Evolutionary conservation across 73 alveolate genomes (phyloP).

Genomic region (Paramecium biaurelia): DNA sequence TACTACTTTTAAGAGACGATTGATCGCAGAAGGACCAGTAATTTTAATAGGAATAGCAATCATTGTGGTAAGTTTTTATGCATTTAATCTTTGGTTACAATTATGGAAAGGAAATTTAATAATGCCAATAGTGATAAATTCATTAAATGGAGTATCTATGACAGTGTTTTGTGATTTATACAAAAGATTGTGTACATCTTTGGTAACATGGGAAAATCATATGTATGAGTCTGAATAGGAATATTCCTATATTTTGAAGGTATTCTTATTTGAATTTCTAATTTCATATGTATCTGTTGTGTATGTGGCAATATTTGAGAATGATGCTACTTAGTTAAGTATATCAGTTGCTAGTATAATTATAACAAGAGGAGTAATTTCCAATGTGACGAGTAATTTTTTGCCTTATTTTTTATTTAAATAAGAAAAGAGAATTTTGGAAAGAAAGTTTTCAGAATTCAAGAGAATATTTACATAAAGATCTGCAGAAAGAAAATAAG

Average conservation of each 20-base stretch:
- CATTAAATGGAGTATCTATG: constrained; percentile 15
- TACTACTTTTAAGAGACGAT: constrained; percentile 28
- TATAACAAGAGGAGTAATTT: constrained; percentile 33
- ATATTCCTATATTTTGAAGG: neutral
- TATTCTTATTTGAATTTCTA: constrained; percentile 15
- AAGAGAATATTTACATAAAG: neutral
- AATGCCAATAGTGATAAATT: constrained; percentile 22
- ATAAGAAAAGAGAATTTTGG: neutral
- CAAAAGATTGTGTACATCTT: constrained; percentile 7
- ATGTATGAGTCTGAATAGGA: constrained; percentile 47
- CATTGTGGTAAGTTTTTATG: neutral
- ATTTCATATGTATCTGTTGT: constrained; percentile 2
- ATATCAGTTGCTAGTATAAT: neutral
- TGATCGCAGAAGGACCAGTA: neutral
- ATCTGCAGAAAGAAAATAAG: neutral
- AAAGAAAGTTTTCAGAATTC: neutral
- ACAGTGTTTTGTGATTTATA: constrained; percentile 37
- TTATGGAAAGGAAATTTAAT: neutral
- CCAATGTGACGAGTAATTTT: neutral
- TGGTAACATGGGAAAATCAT: constrained; percentile 40
- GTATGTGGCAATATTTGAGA: constrained; percentile 15
- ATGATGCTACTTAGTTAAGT: neutral
- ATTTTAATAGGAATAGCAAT: constrained; percentile 29
- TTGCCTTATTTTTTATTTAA: neutral
- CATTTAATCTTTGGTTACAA: neutral